A percentile compares a stretch with the other conserved stretches of the same genome.
phyloP scores from a whole-genome alignment of 352 stramenopile species.

The Pythium sukuiense region DNA sequence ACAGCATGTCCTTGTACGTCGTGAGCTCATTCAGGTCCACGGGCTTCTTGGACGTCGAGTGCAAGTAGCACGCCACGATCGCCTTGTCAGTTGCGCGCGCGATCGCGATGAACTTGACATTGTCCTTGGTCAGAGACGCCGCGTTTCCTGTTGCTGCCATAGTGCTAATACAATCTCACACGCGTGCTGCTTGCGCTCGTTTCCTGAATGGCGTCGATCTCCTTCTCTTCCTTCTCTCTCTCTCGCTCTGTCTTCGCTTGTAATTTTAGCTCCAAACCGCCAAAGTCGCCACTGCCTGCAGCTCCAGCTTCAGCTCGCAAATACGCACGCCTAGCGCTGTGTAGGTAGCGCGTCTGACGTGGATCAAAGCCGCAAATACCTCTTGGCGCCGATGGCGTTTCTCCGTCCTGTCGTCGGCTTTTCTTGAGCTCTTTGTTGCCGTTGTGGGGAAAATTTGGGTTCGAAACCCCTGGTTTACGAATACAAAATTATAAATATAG shows the following conservation, averaged over 20 bases:
- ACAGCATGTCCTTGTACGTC: constrained; percentile 79
- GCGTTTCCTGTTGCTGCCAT: constrained; percentile 27
- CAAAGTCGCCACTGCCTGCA: neutral
- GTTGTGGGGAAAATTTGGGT: constrained; percentile 15
- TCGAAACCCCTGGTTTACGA: constrained; percentile 5
- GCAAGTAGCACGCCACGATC: constrained; percentile 76
- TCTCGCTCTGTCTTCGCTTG: neutral
- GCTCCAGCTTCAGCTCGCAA: neutral
- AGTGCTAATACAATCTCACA: neutral
- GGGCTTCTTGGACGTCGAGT: constrained; percentile 47
- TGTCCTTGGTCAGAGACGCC: constrained; percentile 64
- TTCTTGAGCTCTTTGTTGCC: constrained; percentile 1
- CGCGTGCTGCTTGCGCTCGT: neutral
- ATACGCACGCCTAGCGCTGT: neutral
- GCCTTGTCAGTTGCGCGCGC: constrained; percentile 79
- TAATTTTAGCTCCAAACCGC: neutral
- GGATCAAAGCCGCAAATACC: constrained; percentile 14
- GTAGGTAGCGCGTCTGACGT: constrained; percentile 1
- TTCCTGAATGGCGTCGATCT: neutral
- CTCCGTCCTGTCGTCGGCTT: constrained; percentile 4
- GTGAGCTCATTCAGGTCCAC: constrained; percentile 57
- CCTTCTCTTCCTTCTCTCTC: neutral
- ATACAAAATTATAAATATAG: constrained; percentile 17
- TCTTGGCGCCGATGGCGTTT: neutral
- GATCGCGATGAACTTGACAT: constrained; percentile 85